Evolutionary conservation across 1,284 basidiomycete species (phyloP).

Genomic region (Ustilago cynodontis): DNA sequence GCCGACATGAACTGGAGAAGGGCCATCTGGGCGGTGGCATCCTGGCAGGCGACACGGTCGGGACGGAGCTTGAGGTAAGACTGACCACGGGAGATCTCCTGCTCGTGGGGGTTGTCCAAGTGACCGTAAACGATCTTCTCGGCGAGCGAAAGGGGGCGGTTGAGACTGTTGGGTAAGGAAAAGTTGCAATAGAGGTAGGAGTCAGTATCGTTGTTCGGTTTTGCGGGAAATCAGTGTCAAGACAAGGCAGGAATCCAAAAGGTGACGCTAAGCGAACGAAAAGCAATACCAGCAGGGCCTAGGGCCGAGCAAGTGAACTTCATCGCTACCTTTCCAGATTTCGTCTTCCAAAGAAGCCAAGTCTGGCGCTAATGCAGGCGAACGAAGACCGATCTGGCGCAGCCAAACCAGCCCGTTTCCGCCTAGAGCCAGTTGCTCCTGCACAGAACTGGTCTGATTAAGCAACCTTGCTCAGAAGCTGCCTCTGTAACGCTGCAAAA

Average conservation of each 20-base stretch:
- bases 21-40: slow-evolving; percentile 99
- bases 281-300: background rate
- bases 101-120: slow-evolving; percentile 68
- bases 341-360: too few species aligned
- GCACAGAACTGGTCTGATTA: too few species aligned
- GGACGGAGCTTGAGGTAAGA: slow-evolving; percentile 70
- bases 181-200: slow-evolving; percentile 1
- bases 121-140: slow-evolving; percentile 71
- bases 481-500: too few species aligned
- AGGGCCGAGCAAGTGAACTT: too few species aligned
- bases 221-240: background rate
- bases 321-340: too few species aligned
- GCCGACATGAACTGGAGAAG: slow-evolving; percentile 99
- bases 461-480: too few species aligned
- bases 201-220: slow-evolving; percentile 14
- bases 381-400: too few species aligned
- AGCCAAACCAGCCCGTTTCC: too few species aligned
- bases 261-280: background rate
- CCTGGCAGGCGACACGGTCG: slow-evolving; percentile 95
- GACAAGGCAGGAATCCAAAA: background rate
- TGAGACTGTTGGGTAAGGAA: slow-evolving; percentile 51
- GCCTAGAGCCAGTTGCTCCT: too few species aligned
- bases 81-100: slow-evolving; percentile 67
- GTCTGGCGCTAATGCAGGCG: too few species aligned
- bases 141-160: slow-evolving; percentile 67